Percentiles rank a stretch among this genome's conserved stretches.
Evolutionary conservation across 345 rosid species (phyloP).

Genomic region (Lagerstroemia speciosa): DNA sequence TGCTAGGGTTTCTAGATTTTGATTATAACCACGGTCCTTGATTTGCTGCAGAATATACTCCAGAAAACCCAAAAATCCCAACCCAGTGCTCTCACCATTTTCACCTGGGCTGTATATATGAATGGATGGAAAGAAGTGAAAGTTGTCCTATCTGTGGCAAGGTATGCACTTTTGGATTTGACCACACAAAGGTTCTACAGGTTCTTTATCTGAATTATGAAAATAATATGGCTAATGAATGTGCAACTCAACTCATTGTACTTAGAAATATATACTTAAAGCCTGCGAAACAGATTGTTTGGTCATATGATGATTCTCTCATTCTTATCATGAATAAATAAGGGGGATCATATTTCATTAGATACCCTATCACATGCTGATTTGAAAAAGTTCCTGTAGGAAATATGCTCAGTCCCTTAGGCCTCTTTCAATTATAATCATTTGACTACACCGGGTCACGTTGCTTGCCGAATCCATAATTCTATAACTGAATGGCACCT

Average conservation of each 20-base stretch:
- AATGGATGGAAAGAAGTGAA: slow-evolving; percentile 76
- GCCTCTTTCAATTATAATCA: not conserved
- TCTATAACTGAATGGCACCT: not conserved
- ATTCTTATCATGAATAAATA: too few species aligned
- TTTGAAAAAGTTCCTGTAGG: not conserved
- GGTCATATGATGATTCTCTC: too few species aligned
- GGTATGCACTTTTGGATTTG: slow-evolving; percentile 20
- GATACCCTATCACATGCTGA: not conserved
- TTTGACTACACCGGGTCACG: not conserved
- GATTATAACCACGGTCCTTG: not conserved
- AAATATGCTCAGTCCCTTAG: not conserved
- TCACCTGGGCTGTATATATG: slow-evolving; percentile 68
- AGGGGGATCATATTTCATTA: too few species aligned
- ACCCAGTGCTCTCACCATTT: slow-evolving; percentile 56
- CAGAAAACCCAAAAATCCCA: slow-evolving; percentile 53
- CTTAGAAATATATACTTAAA: too few species aligned
- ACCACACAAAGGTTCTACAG: not conserved
- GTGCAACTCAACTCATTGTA: too few species aligned
- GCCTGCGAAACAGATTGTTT: too few species aligned
- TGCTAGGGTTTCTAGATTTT: not conserved
- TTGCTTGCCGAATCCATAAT: not conserved
- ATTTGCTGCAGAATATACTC: slow-evolving; percentile 45
- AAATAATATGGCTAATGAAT: too few species aligned
- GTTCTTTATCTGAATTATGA: too few species aligned
- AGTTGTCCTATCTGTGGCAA: slow-evolving; percentile 64